These are phyloP conservation scores for Pseudocercospora musae DNA, from an alignment of 2,329 filamentous ascomycete genomes.

Conservation along the genomic window DNA sequence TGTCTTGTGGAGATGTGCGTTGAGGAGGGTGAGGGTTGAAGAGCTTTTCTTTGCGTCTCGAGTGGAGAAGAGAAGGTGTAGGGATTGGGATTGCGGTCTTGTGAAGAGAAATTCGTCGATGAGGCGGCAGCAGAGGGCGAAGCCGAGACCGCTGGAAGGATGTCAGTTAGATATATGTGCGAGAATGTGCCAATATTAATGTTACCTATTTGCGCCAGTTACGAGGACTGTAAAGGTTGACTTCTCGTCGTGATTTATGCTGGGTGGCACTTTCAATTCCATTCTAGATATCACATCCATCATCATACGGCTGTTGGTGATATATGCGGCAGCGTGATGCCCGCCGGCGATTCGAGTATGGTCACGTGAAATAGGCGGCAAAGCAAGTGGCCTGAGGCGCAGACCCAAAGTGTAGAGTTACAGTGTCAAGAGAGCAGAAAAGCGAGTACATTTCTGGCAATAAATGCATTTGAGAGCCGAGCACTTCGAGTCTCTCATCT, in stretches of 20 bases:
- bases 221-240: slow-evolving; percentile 59
- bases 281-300: no score
- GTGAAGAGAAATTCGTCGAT: slow-evolving; percentile 83
- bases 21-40: slow-evolving; percentile 59
- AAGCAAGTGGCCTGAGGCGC: no score
- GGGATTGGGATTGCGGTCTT: slow-evolving; percentile 62
- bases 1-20: slow-evolving; percentile 54
- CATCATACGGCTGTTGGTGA: no score
- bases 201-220: slow-evolving; percentile 87
- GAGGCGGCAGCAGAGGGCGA: slow-evolving; percentile 76
- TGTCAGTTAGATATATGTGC: neutral
- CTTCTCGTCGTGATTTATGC: slow-evolving; percentile 9
- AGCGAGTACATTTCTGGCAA: neutral
- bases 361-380: no score
- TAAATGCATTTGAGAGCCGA: slow-evolving; percentile 17
- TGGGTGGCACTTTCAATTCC: slow-evolving; percentile 12
- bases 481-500: slow-evolving; percentile 24
- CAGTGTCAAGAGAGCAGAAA: no score
- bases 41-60: slow-evolving; percentile 70
- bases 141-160: slow-evolving; percentile 71
- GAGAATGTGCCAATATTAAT: neutral
- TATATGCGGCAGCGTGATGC: no score
- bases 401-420: no score
- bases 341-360: no score
- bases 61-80: slow-evolving; percentile 81